A percentile compares a stretch with the other conserved stretches of the same genome.
phyloP scores from a whole-genome alignment of 495 filamentous ascomycete species.

The Penicillium turbatum region DNA sequence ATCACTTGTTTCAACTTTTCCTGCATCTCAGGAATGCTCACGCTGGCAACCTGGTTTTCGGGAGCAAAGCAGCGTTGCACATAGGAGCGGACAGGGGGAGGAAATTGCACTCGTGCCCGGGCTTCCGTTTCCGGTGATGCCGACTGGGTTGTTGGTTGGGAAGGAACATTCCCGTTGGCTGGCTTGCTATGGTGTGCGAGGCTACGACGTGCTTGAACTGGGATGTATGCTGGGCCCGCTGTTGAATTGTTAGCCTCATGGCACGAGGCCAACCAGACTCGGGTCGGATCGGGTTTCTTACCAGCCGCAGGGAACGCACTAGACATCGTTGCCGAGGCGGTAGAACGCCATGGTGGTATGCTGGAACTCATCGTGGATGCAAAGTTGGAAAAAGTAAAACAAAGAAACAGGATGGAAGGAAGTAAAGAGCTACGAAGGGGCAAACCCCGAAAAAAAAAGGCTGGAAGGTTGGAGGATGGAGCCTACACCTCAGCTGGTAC shows the following conservation, averaged over 20 bases:
- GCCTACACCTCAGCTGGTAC: slow-evolving; percentile 9
- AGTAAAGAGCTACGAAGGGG: slow-evolving; percentile 20
- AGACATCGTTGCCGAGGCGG: slow-evolving; percentile 32
- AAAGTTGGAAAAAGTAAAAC: slow-evolving; percentile 14
- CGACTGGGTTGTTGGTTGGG: slow-evolving; percentile 8
- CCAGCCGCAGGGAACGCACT: slow-evolving; percentile 29
- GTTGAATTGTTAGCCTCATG: slow-evolving; percentile 7
- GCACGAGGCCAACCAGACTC: background rate
- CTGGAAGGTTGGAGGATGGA: slow-evolving; percentile 1
- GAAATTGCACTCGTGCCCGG: slow-evolving; percentile 60
- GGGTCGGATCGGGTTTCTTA: slow-evolving; percentile 18
- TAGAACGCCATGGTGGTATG: slow-evolving; percentile 41
- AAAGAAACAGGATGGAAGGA: slow-evolving; percentile 16
- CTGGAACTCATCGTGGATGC: slow-evolving; percentile 36
- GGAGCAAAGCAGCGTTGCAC: slow-evolving; percentile 79
- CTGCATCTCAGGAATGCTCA: slow-evolving; percentile 69
- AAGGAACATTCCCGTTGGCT: slow-evolving; percentile 22
- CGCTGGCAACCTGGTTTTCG: slow-evolving; percentile 60
- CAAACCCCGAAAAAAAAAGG: background rate
- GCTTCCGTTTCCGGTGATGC: slow-evolving; percentile 19
- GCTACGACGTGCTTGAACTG: slow-evolving; percentile 50
- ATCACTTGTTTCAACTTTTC: slow-evolving; percentile 81
- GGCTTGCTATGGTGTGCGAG: slow-evolving; percentile 27
- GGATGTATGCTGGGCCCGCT: slow-evolving; percentile 47
- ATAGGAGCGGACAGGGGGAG: slow-evolving; percentile 70